A percentile compares a stretch with the other conserved stretches of the same genome.
Conservation (phyloP, 768 basidiomycete genomes). For the Boletellus emodensis region DNA sequence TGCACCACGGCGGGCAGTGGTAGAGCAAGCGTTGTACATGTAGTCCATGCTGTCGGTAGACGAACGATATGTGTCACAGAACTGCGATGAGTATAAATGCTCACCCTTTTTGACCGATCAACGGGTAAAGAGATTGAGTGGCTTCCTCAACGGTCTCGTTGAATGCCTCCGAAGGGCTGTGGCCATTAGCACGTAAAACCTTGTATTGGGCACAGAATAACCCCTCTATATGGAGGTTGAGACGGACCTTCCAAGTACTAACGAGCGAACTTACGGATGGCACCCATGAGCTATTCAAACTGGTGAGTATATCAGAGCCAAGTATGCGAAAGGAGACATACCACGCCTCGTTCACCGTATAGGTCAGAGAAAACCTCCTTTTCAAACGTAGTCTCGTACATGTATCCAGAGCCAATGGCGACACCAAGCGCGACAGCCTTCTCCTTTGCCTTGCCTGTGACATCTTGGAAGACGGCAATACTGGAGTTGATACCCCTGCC, state of each 20-base stretch:
- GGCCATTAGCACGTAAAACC: slow-evolving; percentile 93
- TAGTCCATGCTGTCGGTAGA: slow-evolving; percentile 79
- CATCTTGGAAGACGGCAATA: slow-evolving; percentile 95
- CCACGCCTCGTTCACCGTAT: slow-evolving; percentile 99
- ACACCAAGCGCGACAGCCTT: slow-evolving; percentile 94
- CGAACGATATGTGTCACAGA: not conserved
- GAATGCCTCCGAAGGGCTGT: slow-evolving; percentile 97
- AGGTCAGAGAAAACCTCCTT: slow-evolving; percentile 99
- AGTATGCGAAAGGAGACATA: slow-evolving; percentile 41
- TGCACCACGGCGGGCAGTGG: slow-evolving; percentile 97
- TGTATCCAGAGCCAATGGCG: slow-evolving; percentile 92
- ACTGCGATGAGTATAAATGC: slow-evolving; percentile 17
- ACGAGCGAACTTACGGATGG: slow-evolving; percentile 63
- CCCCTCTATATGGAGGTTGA: slow-evolving; percentile 58
- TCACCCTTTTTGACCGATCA: slow-evolving; percentile 92
- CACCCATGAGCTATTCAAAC: slow-evolving; percentile 80
- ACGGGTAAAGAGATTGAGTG: slow-evolving; percentile 96
- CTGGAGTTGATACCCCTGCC: slow-evolving; percentile 97
- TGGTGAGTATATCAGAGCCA: slow-evolving; percentile 4
- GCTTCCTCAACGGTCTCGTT: slow-evolving; percentile 99
- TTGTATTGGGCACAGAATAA: slow-evolving; percentile 99
- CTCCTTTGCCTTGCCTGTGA: slow-evolving; percentile 96
- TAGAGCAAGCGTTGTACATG: slow-evolving; percentile 99
- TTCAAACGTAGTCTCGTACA: slow-evolving; percentile 99
- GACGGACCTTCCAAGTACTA: not conserved